These are phyloP conservation scores for Schwanniomyces yamadae DNA, from an alignment of 805 yeast species.

Conservation along the genomic window DNA sequence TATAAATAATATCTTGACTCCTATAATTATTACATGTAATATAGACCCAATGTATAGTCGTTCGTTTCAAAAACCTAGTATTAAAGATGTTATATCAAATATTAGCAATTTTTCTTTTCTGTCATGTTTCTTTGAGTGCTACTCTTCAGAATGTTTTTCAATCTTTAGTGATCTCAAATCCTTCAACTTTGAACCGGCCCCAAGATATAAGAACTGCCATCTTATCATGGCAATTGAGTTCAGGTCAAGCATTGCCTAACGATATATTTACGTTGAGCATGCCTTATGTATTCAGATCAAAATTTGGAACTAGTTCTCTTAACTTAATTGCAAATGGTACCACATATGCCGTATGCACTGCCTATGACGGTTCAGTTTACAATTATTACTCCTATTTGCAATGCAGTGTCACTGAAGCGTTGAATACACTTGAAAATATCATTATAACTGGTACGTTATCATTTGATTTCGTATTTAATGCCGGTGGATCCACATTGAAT, in stretches of 20 bases:
- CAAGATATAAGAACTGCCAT: constrained; percentile 19
- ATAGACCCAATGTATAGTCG: too few species aligned
- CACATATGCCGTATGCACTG: constrained; percentile 11
- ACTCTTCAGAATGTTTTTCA: constrained; percentile 8
- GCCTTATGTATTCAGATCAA: constrained; percentile 16
- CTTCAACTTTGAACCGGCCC: constrained; percentile 10
- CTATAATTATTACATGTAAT: too few species aligned
- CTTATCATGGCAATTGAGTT: constrained; percentile 11
- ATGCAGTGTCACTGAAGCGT: constrained; percentile 8
- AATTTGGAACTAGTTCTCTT: constrained; percentile 9
- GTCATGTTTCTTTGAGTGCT: constrained; percentile 5
- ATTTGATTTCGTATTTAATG: constrained; percentile 17
- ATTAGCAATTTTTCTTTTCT: constrained; percentile 2
- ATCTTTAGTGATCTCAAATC: constrained; percentile 8
- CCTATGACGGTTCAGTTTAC: constrained; percentile 11
- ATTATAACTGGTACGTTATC: constrained; percentile 10
- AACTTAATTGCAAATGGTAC: constrained; percentile 11
- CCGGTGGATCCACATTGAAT: constrained; percentile 15
- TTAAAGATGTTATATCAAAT: background rate
- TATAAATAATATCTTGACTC: background rate
- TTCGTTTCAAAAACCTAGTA: background rate
- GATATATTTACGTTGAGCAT: constrained; percentile 11
- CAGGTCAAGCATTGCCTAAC: constrained; percentile 5
- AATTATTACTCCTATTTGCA: constrained; percentile 5
- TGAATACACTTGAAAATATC: background rate